Evolutionary conservation across 768 basidiomycete species (phyloP).

Genomic region (Lentinula aciculospora): DNA sequence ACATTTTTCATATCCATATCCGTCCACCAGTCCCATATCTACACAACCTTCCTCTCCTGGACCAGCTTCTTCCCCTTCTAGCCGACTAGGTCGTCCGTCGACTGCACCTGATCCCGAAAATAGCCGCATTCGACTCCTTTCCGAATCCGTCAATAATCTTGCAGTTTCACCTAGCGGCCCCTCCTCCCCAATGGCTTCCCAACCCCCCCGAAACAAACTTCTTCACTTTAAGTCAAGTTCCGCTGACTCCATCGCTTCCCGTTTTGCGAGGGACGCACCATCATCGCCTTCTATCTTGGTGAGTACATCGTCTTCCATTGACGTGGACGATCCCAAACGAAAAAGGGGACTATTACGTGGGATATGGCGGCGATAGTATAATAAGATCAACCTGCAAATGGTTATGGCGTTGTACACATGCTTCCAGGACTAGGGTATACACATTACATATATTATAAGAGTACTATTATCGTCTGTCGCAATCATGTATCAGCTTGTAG

Average conservation of each 20-base stretch:
- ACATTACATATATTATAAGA: conserved; percentile 1
- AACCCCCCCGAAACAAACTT: conserved; percentile 16
- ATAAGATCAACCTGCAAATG: neutral
- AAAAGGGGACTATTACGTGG: conserved; percentile 37
- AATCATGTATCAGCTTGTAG: conserved; percentile 27
- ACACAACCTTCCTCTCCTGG: neutral
- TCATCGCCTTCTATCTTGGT: conserved; percentile 10
- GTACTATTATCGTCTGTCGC: conserved; percentile 16
- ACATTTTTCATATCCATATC: conserved; percentile 11
- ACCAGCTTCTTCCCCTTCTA: conserved; percentile 2
- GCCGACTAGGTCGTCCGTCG: conserved; percentile 33
- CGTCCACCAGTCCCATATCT: conserved; percentile 3
- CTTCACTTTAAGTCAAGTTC: conserved; percentile 49
- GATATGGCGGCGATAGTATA: conserved; percentile 37
- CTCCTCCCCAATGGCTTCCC: conserved; percentile 14
- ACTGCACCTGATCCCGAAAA: conserved; percentile 36
- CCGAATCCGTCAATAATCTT: neutral
- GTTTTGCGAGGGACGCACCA: conserved; percentile 11
- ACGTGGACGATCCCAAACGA: conserved; percentile 36
- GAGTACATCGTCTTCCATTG: conserved; percentile 16
- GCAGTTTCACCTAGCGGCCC: conserved; percentile 6
- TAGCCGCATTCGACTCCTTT: conserved; percentile 10
- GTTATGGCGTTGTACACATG: neutral
- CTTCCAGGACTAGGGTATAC: conserved; percentile 5
- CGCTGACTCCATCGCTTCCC: conserved; percentile 46